A percentile compares a stretch with the other conserved stretches of the same genome.
Evolutionary conservation across 2,329 filamentous ascomycete genomes (phyloP).

Genomic region (Ceratocystis destructans): DNA sequence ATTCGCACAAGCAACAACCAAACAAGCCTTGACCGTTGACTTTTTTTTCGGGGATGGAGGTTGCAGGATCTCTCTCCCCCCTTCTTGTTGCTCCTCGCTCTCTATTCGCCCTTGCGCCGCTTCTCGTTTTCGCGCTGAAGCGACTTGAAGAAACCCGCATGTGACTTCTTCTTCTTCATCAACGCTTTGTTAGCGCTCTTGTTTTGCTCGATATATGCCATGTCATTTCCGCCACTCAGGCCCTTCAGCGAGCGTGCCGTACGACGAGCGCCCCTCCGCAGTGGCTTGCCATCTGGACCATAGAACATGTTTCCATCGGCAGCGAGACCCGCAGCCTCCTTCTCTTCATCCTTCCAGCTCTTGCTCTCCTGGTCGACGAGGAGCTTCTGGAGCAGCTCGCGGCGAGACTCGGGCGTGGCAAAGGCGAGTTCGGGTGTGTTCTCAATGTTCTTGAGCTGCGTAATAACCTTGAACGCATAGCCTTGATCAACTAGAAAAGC

Average conservation of each 20-base stretch:
- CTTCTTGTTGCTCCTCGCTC: not conserved
- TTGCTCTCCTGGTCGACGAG: conserved; percentile 63
- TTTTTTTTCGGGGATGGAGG: not conserved
- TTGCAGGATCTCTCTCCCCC: not conserved
- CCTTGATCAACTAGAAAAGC: conserved; percentile 96
- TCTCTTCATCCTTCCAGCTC: conserved; percentile 20
- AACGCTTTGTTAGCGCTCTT: conserved; percentile 46
- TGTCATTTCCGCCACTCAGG: conserved; percentile 81
- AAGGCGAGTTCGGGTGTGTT: conserved; percentile 70
- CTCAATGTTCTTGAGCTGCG: conserved; percentile 82
- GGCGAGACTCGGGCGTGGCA: conserved; percentile 61
- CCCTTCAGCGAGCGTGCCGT: conserved; percentile 77
- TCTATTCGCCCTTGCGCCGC: conserved; percentile 17
- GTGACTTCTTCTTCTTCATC: conserved; percentile 31
- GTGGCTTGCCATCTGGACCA: conserved; percentile 20
- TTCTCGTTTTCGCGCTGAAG: conserved; percentile 29
- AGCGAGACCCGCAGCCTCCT: conserved; percentile 13
- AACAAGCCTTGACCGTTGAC: not conserved
- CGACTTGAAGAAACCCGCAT: conserved; percentile 31
- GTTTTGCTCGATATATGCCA: conserved; percentile 89
- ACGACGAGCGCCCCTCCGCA: conserved; percentile 35
- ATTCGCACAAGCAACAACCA: not conserved
- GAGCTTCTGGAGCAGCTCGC: conserved; percentile 78
- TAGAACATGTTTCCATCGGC: conserved; percentile 21
- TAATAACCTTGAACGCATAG: conserved; percentile 98